Evolutionary conservation across 106 monocot genomes (phyloP), one percentile per base, ranked within the genome.

Genomic region (Chionographis japonica): DNA sequence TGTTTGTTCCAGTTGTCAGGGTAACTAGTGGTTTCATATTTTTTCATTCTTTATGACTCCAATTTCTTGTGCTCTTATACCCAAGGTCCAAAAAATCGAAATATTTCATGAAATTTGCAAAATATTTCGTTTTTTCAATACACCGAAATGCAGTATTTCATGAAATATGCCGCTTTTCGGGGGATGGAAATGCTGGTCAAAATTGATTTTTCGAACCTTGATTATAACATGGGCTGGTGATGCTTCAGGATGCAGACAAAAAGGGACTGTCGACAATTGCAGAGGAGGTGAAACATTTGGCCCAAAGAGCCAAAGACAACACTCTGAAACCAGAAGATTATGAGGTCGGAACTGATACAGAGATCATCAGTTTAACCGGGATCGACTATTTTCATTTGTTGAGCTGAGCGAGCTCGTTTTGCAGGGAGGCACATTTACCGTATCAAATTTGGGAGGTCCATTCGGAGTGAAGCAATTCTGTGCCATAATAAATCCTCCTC

Each of bases 381-480:
- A 36, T 54, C 14, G 12, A 11, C 2, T 49, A 37, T 27, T 16
- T 69, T 4, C 56, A 37, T 6, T 63, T 43, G 58, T 1, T 40
- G 3, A 56, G 37, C 35, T 68, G 9, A 72, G 27, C 40, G 40
- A 41, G 56, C 37, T 52, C 11, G 57, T 60, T 81, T 58, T 82
- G 49, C 73, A 98, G 97, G 97, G 97, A 77, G 97, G 97, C 43
- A 98, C 97, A 53, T 98, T 98, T 74, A 92, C 97, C 6, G 81
- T 98, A 43, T 92, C 97, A 60, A 98, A 93, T 65, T 74, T 98
- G 73, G 97, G 97, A 74, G 97, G 92, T 2, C 97, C 97, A 4
- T 98, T 98, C 61, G 97, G 97, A 62, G 56, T 98, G 12, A 98
- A 98, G 64, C 97, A 98, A 81, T 98, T 98, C 58, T 92, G 90